Evolutionary conservation across 208 protist genomes (phyloP).

Genomic region (Angomonas ambiguus): DNA sequence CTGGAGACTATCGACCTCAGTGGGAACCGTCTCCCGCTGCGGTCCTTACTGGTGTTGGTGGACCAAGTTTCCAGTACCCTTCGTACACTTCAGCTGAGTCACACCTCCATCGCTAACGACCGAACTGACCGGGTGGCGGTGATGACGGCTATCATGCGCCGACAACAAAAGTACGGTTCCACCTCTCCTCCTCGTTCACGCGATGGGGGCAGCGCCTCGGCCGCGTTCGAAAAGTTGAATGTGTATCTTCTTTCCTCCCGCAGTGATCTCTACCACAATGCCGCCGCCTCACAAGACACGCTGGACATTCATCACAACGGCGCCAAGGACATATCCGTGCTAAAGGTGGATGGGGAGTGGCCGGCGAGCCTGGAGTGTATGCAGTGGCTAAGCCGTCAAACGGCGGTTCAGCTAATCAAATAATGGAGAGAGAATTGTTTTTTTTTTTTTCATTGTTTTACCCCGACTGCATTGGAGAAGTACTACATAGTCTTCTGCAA

Average conservation of each 20-base stretch:
- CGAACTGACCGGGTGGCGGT: conserved; percentile 28
- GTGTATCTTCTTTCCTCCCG: background rate
- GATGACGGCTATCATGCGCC: conserved; percentile 39
- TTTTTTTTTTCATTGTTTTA: background rate
- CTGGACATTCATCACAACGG: background rate
- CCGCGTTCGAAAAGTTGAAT: background rate
- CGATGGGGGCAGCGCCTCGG: background rate
- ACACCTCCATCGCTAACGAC: conserved; percentile 45
- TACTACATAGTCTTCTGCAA: too few relatives aligned
- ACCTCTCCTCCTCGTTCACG: background rate
- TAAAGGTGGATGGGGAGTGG: background rate
- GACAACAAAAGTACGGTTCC: conserved; percentile 25
- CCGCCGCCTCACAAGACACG: background rate
- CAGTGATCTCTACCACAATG: background rate
- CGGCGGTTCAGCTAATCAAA: background rate
- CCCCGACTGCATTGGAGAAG: background rate
- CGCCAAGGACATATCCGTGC: background rate
- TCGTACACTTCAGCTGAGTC: conserved; percentile 31
- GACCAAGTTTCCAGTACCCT: conserved; percentile 51
- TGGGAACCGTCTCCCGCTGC: conserved; percentile 42
- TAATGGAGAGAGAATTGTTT: background rate
- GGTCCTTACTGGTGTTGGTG: conserved; percentile 45
- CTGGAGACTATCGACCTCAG: conserved; percentile 53
- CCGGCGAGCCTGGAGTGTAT: background rate
- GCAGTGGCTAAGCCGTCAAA: background rate